A percentile compares a stretch with the other conserved stretches of the same genome.
phyloP scores from a whole-genome alignment of 1,284 basidiomycete genomes.

The Pseudomicrostroma phylloplanum region DNA sequence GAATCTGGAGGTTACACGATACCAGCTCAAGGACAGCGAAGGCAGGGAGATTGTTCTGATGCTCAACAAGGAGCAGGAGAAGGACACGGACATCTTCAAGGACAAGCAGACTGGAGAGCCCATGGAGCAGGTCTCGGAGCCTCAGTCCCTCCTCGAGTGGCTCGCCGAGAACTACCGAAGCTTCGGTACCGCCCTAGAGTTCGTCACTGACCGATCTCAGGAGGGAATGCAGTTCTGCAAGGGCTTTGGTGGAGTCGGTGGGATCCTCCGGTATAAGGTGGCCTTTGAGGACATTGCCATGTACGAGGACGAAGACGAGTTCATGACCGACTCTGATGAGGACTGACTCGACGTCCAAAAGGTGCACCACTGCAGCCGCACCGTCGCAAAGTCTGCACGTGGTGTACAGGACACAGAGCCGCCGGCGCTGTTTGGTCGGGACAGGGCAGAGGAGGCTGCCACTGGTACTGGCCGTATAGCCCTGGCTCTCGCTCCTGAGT shows the following conservation, averaged over 20 bases:
- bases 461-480: no score
- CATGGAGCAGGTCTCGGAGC: conserved; percentile 70
- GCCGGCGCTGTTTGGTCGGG: no score
- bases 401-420: no score
- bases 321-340: conserved; percentile 16
- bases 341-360: conserved; percentile 12
- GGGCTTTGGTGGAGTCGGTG: conserved; percentile 96
- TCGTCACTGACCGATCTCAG: conserved; percentile 61
- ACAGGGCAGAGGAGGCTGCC: no score
- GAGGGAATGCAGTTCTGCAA: conserved; percentile 98
- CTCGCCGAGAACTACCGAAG: conserved; percentile 97
- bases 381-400: no score
- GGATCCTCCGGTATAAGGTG: conserved; percentile 63
- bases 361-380: no score
- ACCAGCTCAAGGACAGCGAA: conserved; percentile 44
- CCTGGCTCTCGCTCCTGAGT: no score
- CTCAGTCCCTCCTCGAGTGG: conserved; percentile 62
- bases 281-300: conserved; percentile 48
- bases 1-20: conserved; percentile 56
- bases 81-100: conserved; percentile 81
- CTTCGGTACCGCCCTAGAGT: conserved; percentile 87
- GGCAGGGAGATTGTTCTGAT: conserved; percentile 36
- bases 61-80: conserved; percentile 49
- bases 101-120: conserved; percentile 90
- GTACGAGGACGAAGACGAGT: conserved; percentile 46